Conservation (phyloP, 257 asterid genomes). For the Przewalskia tangutica region DNA sequence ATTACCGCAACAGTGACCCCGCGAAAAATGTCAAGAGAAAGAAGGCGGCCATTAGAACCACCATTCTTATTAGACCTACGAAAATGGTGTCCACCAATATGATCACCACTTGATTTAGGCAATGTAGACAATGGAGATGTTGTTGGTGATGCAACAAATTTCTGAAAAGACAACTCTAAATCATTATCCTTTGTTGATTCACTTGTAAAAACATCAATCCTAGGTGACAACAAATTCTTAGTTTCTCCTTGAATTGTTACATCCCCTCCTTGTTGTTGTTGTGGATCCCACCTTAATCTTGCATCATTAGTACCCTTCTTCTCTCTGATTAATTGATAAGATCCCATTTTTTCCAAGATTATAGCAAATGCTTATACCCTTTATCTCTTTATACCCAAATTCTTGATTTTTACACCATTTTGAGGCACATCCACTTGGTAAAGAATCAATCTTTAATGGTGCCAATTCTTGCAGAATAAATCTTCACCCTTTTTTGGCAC, state of each 20-base stretch:
- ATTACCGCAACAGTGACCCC: slow-evolving; percentile 47
- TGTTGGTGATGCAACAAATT: not conserved
- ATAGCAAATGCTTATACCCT: too few relatives aligned
- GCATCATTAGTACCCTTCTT: not conserved
- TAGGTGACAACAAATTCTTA: not conserved
- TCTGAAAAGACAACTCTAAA: not conserved
- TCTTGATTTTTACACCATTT: not conserved
- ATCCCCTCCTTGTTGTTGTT: not conserved
- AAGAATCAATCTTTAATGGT: not conserved
- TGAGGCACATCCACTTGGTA: too few relatives aligned
- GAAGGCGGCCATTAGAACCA: slow-evolving; percentile 23
- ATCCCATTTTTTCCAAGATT: not conserved
- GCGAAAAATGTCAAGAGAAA: slow-evolving; percentile 54
- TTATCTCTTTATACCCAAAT: not conserved
- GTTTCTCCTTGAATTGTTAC: not conserved
- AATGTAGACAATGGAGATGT: not conserved
- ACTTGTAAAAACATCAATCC: not conserved
- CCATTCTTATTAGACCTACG: not conserved
- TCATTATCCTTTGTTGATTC: not conserved
- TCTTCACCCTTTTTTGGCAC: not conserved
- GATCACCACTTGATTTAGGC: slow-evolving; percentile 3
- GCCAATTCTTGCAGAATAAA: not conserved
- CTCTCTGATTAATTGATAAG: slow-evolving; percentile 7
- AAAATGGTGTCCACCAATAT: not conserved
- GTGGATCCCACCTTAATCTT: slow-evolving; percentile 5